Evolutionary conservation across 352 stramenopile genomes (phyloP), one percentile per base, ranked within the genome.

Genomic region (Saprolegnia parasitica): DNA sequence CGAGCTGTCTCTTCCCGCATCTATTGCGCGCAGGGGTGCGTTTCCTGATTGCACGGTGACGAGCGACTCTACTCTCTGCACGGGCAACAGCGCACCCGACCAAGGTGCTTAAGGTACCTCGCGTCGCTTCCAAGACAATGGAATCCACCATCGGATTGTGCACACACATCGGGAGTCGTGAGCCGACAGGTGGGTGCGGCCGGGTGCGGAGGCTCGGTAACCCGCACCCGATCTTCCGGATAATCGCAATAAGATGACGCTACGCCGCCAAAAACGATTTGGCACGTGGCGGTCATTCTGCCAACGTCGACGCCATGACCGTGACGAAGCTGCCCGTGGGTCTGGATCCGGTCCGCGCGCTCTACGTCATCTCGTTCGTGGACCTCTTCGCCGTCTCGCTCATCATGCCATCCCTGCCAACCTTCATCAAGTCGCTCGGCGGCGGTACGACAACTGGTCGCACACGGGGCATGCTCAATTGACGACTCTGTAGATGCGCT

Each of bases 381-480:
- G 84, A 92, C 72, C 83, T 92, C 70, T 52, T 92, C 56, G 84
- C 78, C 18, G 83, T 92, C 21, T 92, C 84, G 46, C 88, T 92
- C 81, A 90, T 92, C 71, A 84, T 92, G 71, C 84, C 84, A 21
- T 91, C 84, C 47, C 79, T 92, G n/a, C 71, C 83, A 29, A 84
- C 85, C 57, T 89, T 91, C 71, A 73, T 91, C 67, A 90, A 89
- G 74, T 74, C 79, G 32, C 85, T 92, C 78, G 80, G 90, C 57
- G 84, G 80, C 50, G 81, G 80, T 60, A 4, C 13, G 35, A 13
- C 11, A 16, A 4, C 13, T n/a, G n/a, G n/a, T 29, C 15, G 23
- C 42, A 65, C n/a, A 9, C 16, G 21, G 58, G 9, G 5, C 15
- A 50, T 18, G n/a, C 5, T 23, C 55, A 37, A 16, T 46, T n/a